Base-by-base conservation (phyloP, 2,329 filamentous ascomycete genomes). In the Cladophialophora exuberans region DNA sequence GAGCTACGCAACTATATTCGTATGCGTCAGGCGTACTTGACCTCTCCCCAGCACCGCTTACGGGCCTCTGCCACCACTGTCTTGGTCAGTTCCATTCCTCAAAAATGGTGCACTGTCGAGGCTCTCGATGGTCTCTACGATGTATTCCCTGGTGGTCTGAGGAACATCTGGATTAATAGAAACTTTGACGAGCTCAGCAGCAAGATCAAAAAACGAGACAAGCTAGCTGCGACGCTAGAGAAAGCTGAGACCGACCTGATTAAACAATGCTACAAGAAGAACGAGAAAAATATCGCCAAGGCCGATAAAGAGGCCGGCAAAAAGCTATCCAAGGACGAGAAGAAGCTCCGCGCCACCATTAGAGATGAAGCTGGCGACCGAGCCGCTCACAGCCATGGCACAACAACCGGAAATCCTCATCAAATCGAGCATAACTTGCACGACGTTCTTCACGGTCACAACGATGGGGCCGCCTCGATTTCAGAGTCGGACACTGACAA, bases 131-230 rank as follows among this genome's bases (percentile, higher is more conserved):
- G 87, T 0, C 78, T 99, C 0, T 99, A 95, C 66, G 94, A 99
- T 69, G 92, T 97, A 1, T 97, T 97, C 64, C 94, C 94, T 0
- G 94, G 94, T 17, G 94, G 94, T 25, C 87, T 99, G 67, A 84
- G 90, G 56, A 97, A 97, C 64, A 89, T 99, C 42, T 99, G 93
- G 92, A 86, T 99, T 65, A 99, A 97, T 56, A 84, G 93, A 58
- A 89, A 99, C 67, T 87, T 90, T 62, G 89, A 92, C 38, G 81
- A 86, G 6, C 80, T 99, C 9, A 81, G 89, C 42, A 87, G 92
- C 58, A 97, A 97, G 69, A 88, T 97, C 41, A 82, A 89, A 44
- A 76, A 84, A 60, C 83, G 94, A 39, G 84, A 91, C 57, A 74
- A 81, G 6, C 76, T 96, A 11, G 90, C 93, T 42, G 70, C 79